Evolutionary conservation across 805 yeast genomes (phyloP).

Genomic region (Wickerhamomyces bovis): DNA sequence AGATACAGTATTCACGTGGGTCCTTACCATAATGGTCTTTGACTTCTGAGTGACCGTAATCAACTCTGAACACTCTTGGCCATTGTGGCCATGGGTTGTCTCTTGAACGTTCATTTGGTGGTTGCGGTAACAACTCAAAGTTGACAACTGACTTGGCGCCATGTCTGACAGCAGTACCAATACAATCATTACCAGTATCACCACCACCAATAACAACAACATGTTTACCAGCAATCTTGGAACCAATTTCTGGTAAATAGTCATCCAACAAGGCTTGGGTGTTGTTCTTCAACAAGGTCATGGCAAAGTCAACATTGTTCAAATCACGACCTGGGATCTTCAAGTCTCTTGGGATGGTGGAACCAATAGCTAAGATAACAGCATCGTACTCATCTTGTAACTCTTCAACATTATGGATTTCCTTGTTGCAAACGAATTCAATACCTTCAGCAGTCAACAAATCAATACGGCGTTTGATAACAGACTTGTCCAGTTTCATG

Average conservation of each 20-base stretch:
- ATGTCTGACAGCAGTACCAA: constrained; percentile 95
- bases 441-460: constrained; percentile 88
- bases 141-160: constrained; percentile 92
- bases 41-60: constrained; percentile 96
- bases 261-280: constrained; percentile 84
- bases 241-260: constrained; percentile 69
- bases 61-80: constrained; percentile 97
- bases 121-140: constrained; percentile 91
- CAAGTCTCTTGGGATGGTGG: constrained; percentile 94
- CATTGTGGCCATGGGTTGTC: constrained; percentile 99
- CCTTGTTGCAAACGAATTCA: constrained; percentile 65
- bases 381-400: constrained; percentile 68
- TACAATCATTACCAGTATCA: constrained; percentile 98
- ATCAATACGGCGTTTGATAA: constrained; percentile 91
- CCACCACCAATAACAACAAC: constrained; percentile 99
- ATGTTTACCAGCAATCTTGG: constrained; percentile 71
- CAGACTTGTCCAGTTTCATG: constrained; percentile 92
- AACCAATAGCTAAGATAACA: constrained; percentile 87
- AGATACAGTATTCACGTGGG: constrained; percentile 93
- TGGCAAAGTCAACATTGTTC: constrained; percentile 88
- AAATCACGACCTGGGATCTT: constrained; percentile 90
- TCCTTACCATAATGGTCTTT: constrained; percentile 92
- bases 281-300: constrained; percentile 83
- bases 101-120: constrained; percentile 77
- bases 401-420: constrained; percentile 78